Conservation (phyloP, 441 rosid species). For the Kokia cookei region DNA sequence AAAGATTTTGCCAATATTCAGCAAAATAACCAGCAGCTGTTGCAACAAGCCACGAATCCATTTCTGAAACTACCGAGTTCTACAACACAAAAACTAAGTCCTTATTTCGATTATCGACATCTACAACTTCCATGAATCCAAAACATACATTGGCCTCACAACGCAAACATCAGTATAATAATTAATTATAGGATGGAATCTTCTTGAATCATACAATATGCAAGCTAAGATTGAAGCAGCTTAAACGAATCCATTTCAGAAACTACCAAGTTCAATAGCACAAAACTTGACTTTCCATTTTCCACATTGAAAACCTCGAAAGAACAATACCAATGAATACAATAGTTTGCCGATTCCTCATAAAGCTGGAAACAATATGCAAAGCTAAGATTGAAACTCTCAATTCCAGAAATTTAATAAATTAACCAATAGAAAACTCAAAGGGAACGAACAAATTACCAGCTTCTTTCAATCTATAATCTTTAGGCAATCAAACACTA, state of each 20-base stretch:
- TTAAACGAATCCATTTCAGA: not conserved
- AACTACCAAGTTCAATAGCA: not conserved
- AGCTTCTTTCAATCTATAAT: not conserved
- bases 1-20: constrained; percentile 41
- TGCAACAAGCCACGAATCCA: constrained; percentile 69
- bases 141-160: not conserved
- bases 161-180: not conserved
- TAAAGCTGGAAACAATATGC: not conserved
- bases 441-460: not conserved
- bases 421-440: not conserved
- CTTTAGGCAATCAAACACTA: constrained; percentile 2
- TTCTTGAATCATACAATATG: not conserved
- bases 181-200: not conserved
- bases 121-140: constrained; percentile 19
- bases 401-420: not conserved
- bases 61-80: constrained; percentile 28
- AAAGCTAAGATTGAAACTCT: not conserved
- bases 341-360: too few species aligned
- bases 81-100: constrained; percentile 9
- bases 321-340: too few species aligned
- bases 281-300: not conserved
- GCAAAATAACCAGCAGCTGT: constrained; percentile 69
- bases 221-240: not conserved
- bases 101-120: constrained; percentile 13
- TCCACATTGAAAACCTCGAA: too few species aligned